Base-by-base conservation (phyloP, 441 rosid species). In the Pelargonium citronellum region DNA sequence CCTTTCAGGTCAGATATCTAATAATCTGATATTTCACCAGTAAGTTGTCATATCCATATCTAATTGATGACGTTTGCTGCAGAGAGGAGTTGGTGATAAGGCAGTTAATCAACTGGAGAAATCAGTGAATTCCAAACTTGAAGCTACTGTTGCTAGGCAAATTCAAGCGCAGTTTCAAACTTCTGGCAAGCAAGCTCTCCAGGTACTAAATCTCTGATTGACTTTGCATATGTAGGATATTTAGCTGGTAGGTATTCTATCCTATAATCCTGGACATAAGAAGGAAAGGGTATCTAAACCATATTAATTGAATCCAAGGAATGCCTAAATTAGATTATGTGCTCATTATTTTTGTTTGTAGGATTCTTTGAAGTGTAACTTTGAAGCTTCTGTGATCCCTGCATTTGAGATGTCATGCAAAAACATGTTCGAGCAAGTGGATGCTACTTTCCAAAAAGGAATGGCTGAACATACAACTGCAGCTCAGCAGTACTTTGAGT, bases 1-100 rank as follows among this genome's bases (percentile, higher is more conserved):
- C 93, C 63, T 90, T 95, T 87, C 97, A 92, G 99, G 99, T 95
- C 82, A 69, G 75, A 39, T 66, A 51, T 71, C 69, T 68, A 19
- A 44, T 10, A 69, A 68, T n/a, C 73, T 11, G 15, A 51, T 72
- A 69, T 74, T 84, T 70, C 37, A 5, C 57, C 27, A 39, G 55
- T 43, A 71, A 67, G 20, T 71, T 30, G 67, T 65, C 17, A 62
- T 51, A n/a, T 47, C 64, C 30, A 60, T 57, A 30, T 22, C 70
- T 68, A 27, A 68, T 72, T 24, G 16, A 70, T 44, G 75, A 70
- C 71, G 53, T 80, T 30, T 77, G 73, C 78, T 84, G 80, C 83
- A 86, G 93, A 86, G 85, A 75, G 87, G 88, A 68, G 60, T 86
- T 11, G 79, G 91, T 80, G 91, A 88, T 77, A 88, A 86, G 80